Conservation (phyloP, 805 yeast species). For the Wickerhamiella lipophila region DNA sequence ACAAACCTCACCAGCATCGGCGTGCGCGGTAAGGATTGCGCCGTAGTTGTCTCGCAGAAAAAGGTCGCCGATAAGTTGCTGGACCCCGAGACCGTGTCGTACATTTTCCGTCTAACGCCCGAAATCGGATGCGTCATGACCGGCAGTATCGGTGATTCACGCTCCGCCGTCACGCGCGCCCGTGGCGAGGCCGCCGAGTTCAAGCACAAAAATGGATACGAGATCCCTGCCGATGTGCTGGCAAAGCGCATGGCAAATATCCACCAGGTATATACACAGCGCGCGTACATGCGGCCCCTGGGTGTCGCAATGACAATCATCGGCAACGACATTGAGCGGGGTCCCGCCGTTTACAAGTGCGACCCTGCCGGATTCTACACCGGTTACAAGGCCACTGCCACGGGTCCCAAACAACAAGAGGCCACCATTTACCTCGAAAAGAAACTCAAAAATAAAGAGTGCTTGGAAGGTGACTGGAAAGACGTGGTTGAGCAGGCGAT, state of each 20-base stretch:
- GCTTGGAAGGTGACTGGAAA: slow-evolving; percentile 73
- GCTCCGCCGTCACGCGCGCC: slow-evolving; percentile 81
- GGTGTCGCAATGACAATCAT: slow-evolving; percentile 88
- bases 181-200: slow-evolving; percentile 93
- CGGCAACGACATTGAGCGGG: slow-evolving; percentile 76
- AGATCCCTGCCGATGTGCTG: slow-evolving; percentile 86
- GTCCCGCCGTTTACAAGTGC: slow-evolving; percentile 81
- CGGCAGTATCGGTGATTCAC: slow-evolving; percentile 86
- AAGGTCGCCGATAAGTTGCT: slow-evolving; percentile 90
- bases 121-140: slow-evolving; percentile 82
- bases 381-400: slow-evolving; percentile 81
- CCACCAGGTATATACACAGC: slow-evolving; percentile 90
- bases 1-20: slow-evolving; percentile 85
- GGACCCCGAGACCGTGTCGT: slow-evolving; percentile 77
- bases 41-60: slow-evolving; percentile 85
- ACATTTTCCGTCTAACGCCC: slow-evolving; percentile 69
- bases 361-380: slow-evolving; percentile 97
- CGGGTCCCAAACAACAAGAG: slow-evolving; percentile 97
- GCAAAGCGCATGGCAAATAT: slow-evolving; percentile 93
- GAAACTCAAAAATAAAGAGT: slow-evolving; percentile 62
- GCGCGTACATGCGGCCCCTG: slow-evolving; percentile 96
- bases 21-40: slow-evolving; percentile 71
- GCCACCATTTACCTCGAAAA: slow-evolving; percentile 82
- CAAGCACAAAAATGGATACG: slow-evolving; percentile 87
- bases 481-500: slow-evolving; percentile 83